These are phyloP conservation scores for Yamadazyma nakazawae DNA, from an alignment of 805 yeast species.

Conservation along the genomic window DNA sequence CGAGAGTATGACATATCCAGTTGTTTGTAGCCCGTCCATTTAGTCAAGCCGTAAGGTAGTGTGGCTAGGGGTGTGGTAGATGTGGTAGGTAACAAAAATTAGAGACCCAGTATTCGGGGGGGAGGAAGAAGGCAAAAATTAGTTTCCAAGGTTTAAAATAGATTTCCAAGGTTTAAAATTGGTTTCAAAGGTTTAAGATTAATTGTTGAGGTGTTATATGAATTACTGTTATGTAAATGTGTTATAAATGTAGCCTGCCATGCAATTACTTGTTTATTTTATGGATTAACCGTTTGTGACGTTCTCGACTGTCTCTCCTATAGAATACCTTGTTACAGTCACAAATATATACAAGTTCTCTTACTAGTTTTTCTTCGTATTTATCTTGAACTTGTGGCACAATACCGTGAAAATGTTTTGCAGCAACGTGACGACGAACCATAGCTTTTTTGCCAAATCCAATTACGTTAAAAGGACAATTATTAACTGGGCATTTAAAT, in stretches of 20 bases:
- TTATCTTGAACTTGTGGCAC: neutral
- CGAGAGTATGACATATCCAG: too few relatives aligned
- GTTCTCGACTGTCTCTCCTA: slow-evolving; percentile 13
- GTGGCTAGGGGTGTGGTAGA: too few relatives aligned
- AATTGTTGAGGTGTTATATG: too few relatives aligned
- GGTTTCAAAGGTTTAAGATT: too few relatives aligned
- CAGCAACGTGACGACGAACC: slow-evolving; percentile 27
- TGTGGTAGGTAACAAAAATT: too few relatives aligned
- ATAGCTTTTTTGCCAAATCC: slow-evolving; percentile 29
- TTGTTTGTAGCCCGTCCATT: too few relatives aligned
- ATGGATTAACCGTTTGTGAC: slow-evolving; percentile 12
- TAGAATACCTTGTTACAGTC: slow-evolving; percentile 11
- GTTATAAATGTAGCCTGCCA: neutral
- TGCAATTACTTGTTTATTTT: neutral
- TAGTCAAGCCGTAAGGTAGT: too few relatives aligned
- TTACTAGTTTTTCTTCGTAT: neutral
- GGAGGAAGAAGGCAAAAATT: too few relatives aligned
- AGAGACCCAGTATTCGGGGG: too few relatives aligned
- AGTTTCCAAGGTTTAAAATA: too few relatives aligned
- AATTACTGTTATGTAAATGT: too few relatives aligned
- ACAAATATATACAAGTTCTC: slow-evolving; percentile 12
- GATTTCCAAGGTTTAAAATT: too few relatives aligned
- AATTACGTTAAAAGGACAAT: slow-evolving; percentile 29
- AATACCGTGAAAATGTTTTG: slow-evolving; percentile 16
- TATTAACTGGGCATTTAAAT: slow-evolving; percentile 25